A percentile compares a stretch with the other conserved stretches of the same genome.
Conservation (phyloP, 306 rosid genomes). For the Aeschynomene evenia region DNA sequence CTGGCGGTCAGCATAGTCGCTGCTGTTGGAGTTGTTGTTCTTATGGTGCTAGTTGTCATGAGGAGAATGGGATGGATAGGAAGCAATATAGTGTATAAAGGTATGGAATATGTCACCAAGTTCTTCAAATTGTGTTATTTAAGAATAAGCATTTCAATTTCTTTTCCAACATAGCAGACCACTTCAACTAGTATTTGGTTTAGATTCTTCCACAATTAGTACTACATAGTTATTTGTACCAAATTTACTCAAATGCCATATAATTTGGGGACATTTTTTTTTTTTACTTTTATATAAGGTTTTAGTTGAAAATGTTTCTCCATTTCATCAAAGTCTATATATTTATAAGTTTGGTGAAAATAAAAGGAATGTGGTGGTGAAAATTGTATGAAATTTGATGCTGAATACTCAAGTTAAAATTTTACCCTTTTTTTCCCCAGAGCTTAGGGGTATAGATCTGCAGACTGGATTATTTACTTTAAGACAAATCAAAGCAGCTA, state of each 20-base stretch:
- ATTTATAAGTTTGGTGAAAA: background rate
- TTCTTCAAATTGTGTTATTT: background rate
- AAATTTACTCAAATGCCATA: background rate
- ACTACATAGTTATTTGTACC: background rate
- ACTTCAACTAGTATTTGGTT: background rate
- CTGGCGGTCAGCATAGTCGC: constrained; percentile 35
- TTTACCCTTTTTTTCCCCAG: constrained; percentile 35
- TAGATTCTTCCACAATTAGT: background rate
- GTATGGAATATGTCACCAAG: constrained; percentile 34
- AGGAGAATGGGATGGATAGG: constrained; percentile 67
- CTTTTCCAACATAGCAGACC: background rate
- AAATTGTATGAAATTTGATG: background rate
- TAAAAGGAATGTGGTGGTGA: background rate
- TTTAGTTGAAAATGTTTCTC: background rate
- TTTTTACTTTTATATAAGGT: constrained; percentile 1
- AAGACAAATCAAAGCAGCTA: constrained; percentile 80
- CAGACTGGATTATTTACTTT: constrained; percentile 82
- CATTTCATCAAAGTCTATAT: background rate
- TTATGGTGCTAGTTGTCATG: constrained; percentile 54
- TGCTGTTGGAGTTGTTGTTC: constrained; percentile 41
- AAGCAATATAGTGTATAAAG: constrained; percentile 68
- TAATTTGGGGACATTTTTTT: background rate
- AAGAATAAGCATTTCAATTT: background rate
- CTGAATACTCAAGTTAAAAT: constrained; percentile 26
- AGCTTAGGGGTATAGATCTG: constrained; percentile 76